A percentile compares a stretch with the other conserved stretches of the same genome.
phyloP scores from a whole-genome alignment of 2,329 filamentous ascomycete species.

The Fusarium cicatricum region DNA sequence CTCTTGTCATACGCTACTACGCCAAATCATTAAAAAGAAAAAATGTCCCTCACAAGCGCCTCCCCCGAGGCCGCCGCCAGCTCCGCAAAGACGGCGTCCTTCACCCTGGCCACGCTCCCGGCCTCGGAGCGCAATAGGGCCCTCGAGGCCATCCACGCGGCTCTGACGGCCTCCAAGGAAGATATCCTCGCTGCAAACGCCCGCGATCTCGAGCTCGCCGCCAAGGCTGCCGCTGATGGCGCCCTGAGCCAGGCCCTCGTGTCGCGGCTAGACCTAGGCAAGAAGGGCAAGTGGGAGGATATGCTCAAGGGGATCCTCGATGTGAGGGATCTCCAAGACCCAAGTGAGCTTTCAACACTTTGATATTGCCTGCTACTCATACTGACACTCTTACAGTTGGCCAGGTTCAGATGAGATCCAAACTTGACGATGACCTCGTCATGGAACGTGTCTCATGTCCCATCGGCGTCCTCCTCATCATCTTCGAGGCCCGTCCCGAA shows the following conservation, averaged over 20 bases:
- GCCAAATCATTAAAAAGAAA: conserved; percentile 12
- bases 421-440: conserved; percentile 84
- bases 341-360: conserved; percentile 64
- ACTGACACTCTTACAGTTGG: conserved; percentile 66
- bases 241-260: conserved; percentile 82
- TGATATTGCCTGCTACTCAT: no score
- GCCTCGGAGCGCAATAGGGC: conserved; percentile 82
- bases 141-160: conserved; percentile 81
- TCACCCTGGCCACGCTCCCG: conserved; percentile 81
- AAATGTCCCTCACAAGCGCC: conserved; percentile 88
- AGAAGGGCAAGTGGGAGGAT: conserved; percentile 93
- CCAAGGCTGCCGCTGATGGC: conserved; percentile 76
- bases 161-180: conserved; percentile 73
- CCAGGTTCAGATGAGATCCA: conserved; percentile 81
- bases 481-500: conserved; percentile 97
- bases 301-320: conserved; percentile 96
- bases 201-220: conserved; percentile 79
- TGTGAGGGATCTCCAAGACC: conserved; percentile 84
- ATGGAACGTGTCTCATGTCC: conserved; percentile 92
- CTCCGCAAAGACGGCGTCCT: conserved; percentile 82
- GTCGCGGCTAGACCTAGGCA: conserved; percentile 85
- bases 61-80: conserved; percentile 79
- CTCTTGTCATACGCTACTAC: conserved; percentile 1
- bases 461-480: conserved; percentile 97
- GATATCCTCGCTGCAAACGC: conserved; percentile 88